Evolutionary conservation across 176 grass and related monocot genomes (phyloP).

Genomic region (Musa itinerans): DNA sequence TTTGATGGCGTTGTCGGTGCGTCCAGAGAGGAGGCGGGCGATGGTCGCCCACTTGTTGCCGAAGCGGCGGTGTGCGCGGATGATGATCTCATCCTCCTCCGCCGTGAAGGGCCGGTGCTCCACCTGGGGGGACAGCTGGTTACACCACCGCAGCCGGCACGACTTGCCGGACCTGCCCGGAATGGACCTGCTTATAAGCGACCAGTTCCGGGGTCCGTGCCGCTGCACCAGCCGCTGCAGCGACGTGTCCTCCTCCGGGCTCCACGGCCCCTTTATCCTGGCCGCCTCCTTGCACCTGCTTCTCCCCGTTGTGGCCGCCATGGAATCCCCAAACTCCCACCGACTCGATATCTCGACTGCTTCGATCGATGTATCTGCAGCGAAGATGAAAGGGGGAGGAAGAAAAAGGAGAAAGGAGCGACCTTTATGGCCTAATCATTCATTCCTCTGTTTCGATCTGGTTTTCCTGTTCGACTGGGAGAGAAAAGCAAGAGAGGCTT

Average conservation of each 20-base stretch:
- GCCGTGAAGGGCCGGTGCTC: constrained; percentile 88
- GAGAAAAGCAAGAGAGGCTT: not conserved
- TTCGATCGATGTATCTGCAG: not conserved
- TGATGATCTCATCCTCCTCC: constrained; percentile 72
- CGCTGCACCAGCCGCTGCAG: constrained; percentile 60
- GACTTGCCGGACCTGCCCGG: constrained; percentile 88
- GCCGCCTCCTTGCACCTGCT: constrained; percentile 32
- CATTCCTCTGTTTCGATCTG: not conserved
- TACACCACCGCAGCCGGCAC: constrained; percentile 94
- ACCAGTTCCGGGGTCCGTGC: constrained; percentile 91
- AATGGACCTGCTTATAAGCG: constrained; percentile 61
- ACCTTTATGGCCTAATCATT: no score
- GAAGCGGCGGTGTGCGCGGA: constrained; percentile 55
- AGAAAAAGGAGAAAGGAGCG: not conserved
- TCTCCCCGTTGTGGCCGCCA: constrained; percentile 2
- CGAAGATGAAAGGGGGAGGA: not conserved
- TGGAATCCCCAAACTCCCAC: constrained; percentile 1
- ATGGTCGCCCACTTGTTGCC: constrained; percentile 96
- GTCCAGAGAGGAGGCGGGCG: constrained; percentile 61
- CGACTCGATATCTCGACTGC: not conserved
- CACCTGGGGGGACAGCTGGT: constrained; percentile 93
- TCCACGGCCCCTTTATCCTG: constrained; percentile 92
- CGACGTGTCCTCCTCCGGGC: constrained; percentile 86
- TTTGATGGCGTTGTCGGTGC: constrained; percentile 97
- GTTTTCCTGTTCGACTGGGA: not conserved